Percentiles rank a stretch among this genome's conserved stretches.
phyloP scores from a whole-genome alignment of 768 basidiomycete genomes.

The Phanerochaete sordida region DNA sequence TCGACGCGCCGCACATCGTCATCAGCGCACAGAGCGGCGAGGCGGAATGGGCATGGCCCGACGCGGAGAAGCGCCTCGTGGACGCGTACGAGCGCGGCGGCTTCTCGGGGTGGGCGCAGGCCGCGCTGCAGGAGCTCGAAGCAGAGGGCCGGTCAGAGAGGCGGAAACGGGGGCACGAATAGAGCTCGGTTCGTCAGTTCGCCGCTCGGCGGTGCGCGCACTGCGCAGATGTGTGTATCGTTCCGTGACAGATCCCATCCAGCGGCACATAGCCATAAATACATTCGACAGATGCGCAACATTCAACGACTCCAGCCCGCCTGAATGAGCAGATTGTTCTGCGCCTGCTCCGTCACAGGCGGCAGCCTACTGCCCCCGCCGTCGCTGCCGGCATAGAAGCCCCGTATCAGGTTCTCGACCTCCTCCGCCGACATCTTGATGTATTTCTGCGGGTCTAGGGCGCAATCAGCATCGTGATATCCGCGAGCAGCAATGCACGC shows the following conservation, averaged over 20 bases:
- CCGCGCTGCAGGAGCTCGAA: slow-evolving; percentile 54
- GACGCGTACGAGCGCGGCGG: slow-evolving; percentile 60
- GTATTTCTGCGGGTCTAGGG: slow-evolving; percentile 40
- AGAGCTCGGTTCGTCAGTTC: background rate
- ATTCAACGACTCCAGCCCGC: slow-evolving; percentile 26
- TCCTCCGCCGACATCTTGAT: slow-evolving; percentile 76
- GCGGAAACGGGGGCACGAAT: slow-evolving; percentile 25
- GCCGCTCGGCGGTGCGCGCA: no score
- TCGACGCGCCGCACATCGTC: background rate
- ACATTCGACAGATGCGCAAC: background rate
- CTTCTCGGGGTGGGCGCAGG: slow-evolving; percentile 49
- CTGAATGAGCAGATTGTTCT: slow-evolving; percentile 23
- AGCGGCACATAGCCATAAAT: no score
- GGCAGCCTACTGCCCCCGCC: slow-evolving; percentile 11
- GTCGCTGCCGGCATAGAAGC: slow-evolving; percentile 41
- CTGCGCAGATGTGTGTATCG: no score
- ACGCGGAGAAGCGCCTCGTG: slow-evolving; percentile 49
- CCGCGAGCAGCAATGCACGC: background rate
- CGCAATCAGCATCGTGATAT: background rate
- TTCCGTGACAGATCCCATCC: no score
- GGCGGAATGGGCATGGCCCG: slow-evolving; percentile 47
- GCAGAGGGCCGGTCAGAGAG: slow-evolving; percentile 52
- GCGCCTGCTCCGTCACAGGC: slow-evolving; percentile 18
- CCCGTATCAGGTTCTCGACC: slow-evolving; percentile 66
- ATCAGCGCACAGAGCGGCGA: background rate